These are phyloP conservation scores for Agaricus sinodeliciosus DNA, from an alignment of 768 basidiomycete species.

Conservation along the genomic window DNA sequence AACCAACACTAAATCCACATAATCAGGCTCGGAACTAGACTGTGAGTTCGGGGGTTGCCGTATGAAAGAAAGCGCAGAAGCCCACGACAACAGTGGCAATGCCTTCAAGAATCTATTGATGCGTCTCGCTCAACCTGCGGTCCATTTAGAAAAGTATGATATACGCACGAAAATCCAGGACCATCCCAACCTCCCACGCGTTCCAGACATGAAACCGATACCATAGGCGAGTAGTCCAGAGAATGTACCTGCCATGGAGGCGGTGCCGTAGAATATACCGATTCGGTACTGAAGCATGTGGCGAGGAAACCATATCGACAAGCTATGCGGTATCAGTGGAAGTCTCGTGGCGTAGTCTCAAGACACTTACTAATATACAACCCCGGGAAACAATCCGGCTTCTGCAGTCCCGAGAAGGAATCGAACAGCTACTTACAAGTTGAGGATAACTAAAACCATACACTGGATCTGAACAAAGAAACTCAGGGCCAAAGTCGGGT, in stretches of 20 bases:
- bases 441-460: slow-evolving; percentile 43
- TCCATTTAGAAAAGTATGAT: not conserved
- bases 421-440: slow-evolving; percentile 52
- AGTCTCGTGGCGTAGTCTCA: not conserved
- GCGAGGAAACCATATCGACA: slow-evolving; percentile 66
- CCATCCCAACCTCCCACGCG: slow-evolving; percentile 47
- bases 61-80: slow-evolving; percentile 44
- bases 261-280: slow-evolving; percentile 60
- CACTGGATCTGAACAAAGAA: not conserved
- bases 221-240: slow-evolving; percentile 53
- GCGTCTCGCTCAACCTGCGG: not conserved
- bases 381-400: slow-evolving; percentile 68
- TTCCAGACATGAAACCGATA: slow-evolving; percentile 46
- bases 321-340: slow-evolving; percentile 21
- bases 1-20: slow-evolving; percentile 40
- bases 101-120: slow-evolving; percentile 55
- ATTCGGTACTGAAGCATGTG: slow-evolving; percentile 54
- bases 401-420: slow-evolving; percentile 60
- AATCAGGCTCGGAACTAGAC: not conserved
- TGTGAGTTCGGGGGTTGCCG: slow-evolving; percentile 6
- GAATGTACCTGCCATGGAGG: slow-evolving; percentile 57
- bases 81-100: slow-evolving; percentile 53
- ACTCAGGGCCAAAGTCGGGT: slow-evolving; percentile 1
- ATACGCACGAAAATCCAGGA: slow-evolving; percentile 59
- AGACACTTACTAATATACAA: slow-evolving; percentile 57